Evolutionary conservation across 441 rosid genomes (phyloP).

Genomic region (Metrosideros polymorpha): DNA sequence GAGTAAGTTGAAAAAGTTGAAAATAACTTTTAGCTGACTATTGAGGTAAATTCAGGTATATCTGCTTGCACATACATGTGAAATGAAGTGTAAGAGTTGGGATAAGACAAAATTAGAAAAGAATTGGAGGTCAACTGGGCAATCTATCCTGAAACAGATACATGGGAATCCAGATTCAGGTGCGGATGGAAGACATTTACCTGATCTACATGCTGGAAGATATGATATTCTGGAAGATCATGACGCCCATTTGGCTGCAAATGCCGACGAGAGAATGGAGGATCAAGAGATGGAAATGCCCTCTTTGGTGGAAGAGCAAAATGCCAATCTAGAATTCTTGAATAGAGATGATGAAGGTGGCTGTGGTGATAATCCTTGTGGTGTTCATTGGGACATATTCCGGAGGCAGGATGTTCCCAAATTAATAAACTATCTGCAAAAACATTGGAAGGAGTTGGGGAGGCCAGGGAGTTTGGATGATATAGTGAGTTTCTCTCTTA

Average conservation of each 20-base stretch:
- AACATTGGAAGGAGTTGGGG: slow-evolving; percentile 30
- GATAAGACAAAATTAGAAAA: slow-evolving; percentile 13
- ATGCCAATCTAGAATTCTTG: slow-evolving; percentile 4
- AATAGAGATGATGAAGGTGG: slow-evolving; percentile 12
- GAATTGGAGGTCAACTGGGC: slow-evolving; percentile 13
- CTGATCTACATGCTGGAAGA: slow-evolving; percentile 28
- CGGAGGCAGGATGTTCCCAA: slow-evolving; percentile 74
- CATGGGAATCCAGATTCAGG: slow-evolving; percentile 17
- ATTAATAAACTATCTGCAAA: slow-evolving; percentile 43
- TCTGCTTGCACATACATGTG: slow-evolving; percentile 64
- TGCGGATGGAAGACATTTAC: slow-evolving; percentile 21
- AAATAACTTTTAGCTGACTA: slow-evolving; percentile 1
- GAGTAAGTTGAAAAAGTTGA: background rate
- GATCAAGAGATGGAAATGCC: slow-evolving; percentile 25
- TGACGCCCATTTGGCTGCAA: slow-evolving; percentile 13
- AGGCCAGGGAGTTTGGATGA: slow-evolving; percentile 24
- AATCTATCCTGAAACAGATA: slow-evolving; percentile 24
- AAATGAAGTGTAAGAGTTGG: slow-evolving; percentile 29
- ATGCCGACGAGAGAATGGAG: slow-evolving; percentile 25
- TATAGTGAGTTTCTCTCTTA: slow-evolving; percentile 33
- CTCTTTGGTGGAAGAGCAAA: slow-evolving; percentile 7
- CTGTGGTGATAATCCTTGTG: slow-evolving; percentile 22
- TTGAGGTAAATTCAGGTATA: slow-evolving; percentile 45
- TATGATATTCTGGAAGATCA: slow-evolving; percentile 21
- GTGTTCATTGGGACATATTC: slow-evolving; percentile 80